Evolutionary conservation across 2,329 filamentous ascomycete genomes (phyloP), one percentile per base, ranked within the genome.

Genomic region (Botrytis galanthina): DNA sequence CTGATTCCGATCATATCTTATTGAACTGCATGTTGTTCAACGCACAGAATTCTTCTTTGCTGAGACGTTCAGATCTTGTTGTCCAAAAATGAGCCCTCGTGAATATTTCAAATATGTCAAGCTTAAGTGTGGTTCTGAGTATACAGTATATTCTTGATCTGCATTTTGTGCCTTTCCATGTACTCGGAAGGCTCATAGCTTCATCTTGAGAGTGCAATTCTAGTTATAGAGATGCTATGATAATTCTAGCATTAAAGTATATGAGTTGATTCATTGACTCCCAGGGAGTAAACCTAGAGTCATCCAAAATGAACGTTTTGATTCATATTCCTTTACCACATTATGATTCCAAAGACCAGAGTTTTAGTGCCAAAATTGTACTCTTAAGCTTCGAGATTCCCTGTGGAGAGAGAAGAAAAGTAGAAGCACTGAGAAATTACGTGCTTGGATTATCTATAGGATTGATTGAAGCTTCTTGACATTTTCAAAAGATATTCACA

Each of bases 1-100:
- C 51, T 0, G 3, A 7, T 16, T 54, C n/a, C 0, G 0, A 29
- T 29, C 14, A 54, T 29, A 8, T 29, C 5, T 14, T 5, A 18
- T 16, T 8, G n/a, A 54, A 1, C 16, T 54, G 3, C 29, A 7
- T 18, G 14, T 54, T 54, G 18, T 54, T n/a, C 26, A 51, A 51
- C 12, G 10, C 48, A 6, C 6, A n/a, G 29, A 10, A 54, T 54
- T n/a, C 12, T 29, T 54, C 51, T 29, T 14, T 29, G 14, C 51
- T 5, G 4, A 29, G 26, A 12, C 5, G 51, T 7, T 63, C 7
- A 63, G 3, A 20, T 42, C 8, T 3, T 10, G 37, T 39, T 32
- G n/a, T 6, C 29, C 29, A 14, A 44, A 6, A 32, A 44, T 32
- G 8, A 18, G 22, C 12, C 29, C 4, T 14, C 16, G 9, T 22